Conservation (phyloP, 2,329 filamentous ascomycete species). For the Akanthomyces uredinophilus region DNA sequence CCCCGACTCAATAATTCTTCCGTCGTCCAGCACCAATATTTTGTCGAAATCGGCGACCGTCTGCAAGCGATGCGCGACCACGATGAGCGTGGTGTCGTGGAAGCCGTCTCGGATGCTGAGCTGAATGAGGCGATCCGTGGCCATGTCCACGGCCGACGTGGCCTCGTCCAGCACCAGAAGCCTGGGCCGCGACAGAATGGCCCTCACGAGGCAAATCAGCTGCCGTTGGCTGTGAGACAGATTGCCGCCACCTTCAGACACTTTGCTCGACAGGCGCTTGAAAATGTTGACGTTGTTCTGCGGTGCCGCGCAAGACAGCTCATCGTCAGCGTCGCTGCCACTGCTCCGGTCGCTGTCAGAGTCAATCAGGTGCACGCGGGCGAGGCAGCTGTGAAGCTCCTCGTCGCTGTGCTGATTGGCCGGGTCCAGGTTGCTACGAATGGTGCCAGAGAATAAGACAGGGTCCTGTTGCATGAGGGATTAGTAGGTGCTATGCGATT, state of each 20-base stretch:
- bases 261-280: slow-evolving; percentile 45
- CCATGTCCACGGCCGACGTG: slow-evolving; percentile 63
- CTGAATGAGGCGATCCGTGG: slow-evolving; percentile 61
- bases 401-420: slow-evolving; percentile 59
- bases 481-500: not conserved
- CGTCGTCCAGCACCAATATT: slow-evolving; percentile 58
- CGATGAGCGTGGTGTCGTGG: slow-evolving; percentile 53
- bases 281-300: slow-evolving; percentile 45
- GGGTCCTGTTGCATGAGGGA: slow-evolving; percentile 47
- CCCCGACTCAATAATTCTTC: slow-evolving; percentile 51
- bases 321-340: slow-evolving; percentile 34
- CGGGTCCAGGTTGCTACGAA: slow-evolving; percentile 66
- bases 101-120: slow-evolving; percentile 59
- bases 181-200: slow-evolving; percentile 57
- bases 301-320: slow-evolving; percentile 29
- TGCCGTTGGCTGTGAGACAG: slow-evolving; percentile 29
- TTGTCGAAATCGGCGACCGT: slow-evolving; percentile 64
- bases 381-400: slow-evolving; percentile 38
- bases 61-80: slow-evolving; percentile 62
- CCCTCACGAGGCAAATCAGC: slow-evolving; percentile 59
- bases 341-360: slow-evolving; percentile 25
- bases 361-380: slow-evolving; percentile 55
- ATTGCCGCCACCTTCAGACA: slow-evolving; percentile 58
- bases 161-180: slow-evolving; percentile 68
- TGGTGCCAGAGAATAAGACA: slow-evolving; percentile 72